Base-by-base conservation (phyloP, 1,139 yeast species). In the Taphrina communis region DNA sequence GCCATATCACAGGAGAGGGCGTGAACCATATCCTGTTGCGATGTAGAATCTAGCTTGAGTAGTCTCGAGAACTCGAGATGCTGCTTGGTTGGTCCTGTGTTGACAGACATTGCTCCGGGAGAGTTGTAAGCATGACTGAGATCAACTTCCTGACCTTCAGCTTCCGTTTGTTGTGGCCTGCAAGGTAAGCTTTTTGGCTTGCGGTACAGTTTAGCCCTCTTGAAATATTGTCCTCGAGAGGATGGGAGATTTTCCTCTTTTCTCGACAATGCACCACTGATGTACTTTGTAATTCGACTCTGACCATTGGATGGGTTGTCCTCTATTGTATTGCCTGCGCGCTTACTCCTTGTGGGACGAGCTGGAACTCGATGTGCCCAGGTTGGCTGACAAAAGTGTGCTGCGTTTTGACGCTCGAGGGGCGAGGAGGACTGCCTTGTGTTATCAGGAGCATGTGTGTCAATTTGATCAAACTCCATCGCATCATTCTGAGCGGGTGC, bases 201-300 rank as follows among this genome's bases (percentile, higher is more conserved):
- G 31, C 1, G 31, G 21, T 50, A 50, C 36, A 50, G 5, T 25
- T 50, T 50, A 6, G 53, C n/a, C 21, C n/a, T 19, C 36, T 50
- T 50, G 19, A 7, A 2, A n/a, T 2, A 1, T 25, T 25, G 31
- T 25, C 31, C 31, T n/a, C 48, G 48, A n/a, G n/a, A 1, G 19
- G 8, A 12, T 7, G 5, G 19, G 19, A 7, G 12, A 4, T 44
- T 19, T 7, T 44, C 21, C 17, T 12, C 8, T 7, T 6, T 19
- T 44, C 19, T 44, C 19, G 19, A 44, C 19, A 44, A n/a, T 12
- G 48, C n/a, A 44, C 48, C 48, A 44, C 48, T 44, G 48, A 44
- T 44, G 48, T 14, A 44, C n/a, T 44, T 2, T n/a, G 48, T 44
- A 17, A 44, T 44, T n/a, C 19, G 12, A n/a, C 48, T 44, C n/a